Evolutionary conservation across 202 grass and related monocot species (phyloP), one percentile per base, ranked within the genome.

Genomic region (Zizania palustris): DNA sequence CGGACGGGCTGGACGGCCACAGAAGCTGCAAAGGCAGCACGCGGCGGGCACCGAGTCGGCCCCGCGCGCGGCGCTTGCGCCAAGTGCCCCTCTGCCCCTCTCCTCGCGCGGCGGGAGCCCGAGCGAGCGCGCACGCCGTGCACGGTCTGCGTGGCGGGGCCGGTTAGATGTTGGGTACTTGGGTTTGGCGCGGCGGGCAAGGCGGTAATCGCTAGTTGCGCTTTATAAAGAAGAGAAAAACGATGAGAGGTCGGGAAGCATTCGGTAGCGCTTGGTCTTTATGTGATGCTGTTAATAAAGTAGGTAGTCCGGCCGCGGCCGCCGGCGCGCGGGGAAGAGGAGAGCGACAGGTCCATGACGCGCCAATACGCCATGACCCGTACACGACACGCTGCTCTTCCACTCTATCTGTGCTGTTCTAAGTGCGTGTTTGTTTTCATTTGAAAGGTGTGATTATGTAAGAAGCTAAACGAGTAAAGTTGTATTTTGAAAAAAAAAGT

Each of bases 251-350:
- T 69, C 14, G 72, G 56, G 56, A 34, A 38, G 71, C 44, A 76
- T 76, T 83, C 42, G 81, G 81, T 77, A 73, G 81, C 56, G 81
- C 64, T 71, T n/a, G 9, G 35, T 38, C 73, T 83, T 83, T 83
- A 34, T 63, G 81, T 83, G 81, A 83, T 22, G 74, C 46, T 48
- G 39, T 84, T 78, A 84, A 84, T 2, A 77, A 45, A 67, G 35
- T 34, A 11, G n/a, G 35, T 34, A 11, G n/a, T 10, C 57, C 0
- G 70, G 37, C 18, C 49, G 19, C 38, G 9, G 14, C 40, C 46
- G 28, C 28, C 28, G 28, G 28, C 28, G 28, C 28, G 28, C 28
- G 28, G 28, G 28, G 28, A 28, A 28, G 28, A 28, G 28, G 28
- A 28, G 28, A 28, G 28, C 28, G 28, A 28, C 1, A 28, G 28